Evolutionary conservation across 768 basidiomycete species (phyloP), one percentile per base, ranked within the genome.

Genomic region (Pulveroboletus sp.): DNA sequence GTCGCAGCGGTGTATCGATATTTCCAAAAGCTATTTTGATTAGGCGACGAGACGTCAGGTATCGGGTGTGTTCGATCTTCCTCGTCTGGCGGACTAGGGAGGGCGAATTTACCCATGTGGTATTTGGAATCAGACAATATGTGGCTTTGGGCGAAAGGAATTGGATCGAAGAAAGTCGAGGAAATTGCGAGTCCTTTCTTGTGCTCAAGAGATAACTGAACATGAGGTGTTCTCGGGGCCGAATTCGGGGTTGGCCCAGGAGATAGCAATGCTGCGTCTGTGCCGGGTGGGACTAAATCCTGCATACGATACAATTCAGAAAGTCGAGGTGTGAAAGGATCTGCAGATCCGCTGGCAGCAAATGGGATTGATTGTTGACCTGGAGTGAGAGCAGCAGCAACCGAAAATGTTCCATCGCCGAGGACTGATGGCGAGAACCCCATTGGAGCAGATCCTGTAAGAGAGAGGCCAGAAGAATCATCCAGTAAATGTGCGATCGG

Each of bases 111-210:
- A 25, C 89, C 89, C 21, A 74, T 56, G 42, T 66, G 63, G 58
- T 93, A 91, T 68, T 93, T 93, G 10, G 80, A 80, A 60, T 92
- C 89, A 13, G 80, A 72, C 13, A 73, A 55, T 16, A 77, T 73
- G 60, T 90, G 85, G 37, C 75, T 79, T 10, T 72, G 64, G 0
- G 84, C 78, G 51, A 93, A 91, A 0, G 84, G 81, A 21, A 93
- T 87, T 0, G 90, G 82, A 32, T 89, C 85, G 51, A 90, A 92
- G 23, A 68, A 63, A 43, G 54, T 60, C 61, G 57, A 52, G 65
- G 50, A 43, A 46, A 21, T 51, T 33, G 51, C 9, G 4, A 47
- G 12, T 52, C 63, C 44, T 50, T 51, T 51, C 55, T 42, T 37
- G 52, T 55, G 34, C 34, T 57, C 59, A 38, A 55, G 55, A 19